Percentiles rank a stretch among this genome's conserved stretches.
phyloP scores from a whole-genome alignment of 148 eudicot species.

The Fagopyrum homotropicum region DNA sequence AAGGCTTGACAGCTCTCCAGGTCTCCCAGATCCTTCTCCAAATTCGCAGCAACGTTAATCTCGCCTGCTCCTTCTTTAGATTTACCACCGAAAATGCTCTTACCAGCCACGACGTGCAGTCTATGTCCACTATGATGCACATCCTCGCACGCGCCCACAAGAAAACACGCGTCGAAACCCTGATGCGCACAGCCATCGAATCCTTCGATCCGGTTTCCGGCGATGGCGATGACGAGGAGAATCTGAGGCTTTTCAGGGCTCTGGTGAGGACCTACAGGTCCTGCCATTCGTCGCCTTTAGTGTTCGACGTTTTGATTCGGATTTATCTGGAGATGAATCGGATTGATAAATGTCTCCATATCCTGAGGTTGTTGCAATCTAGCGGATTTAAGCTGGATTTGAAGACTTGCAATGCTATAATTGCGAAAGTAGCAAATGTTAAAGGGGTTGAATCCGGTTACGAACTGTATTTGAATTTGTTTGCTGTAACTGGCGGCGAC shows the following conservation, averaged over 20 bases:
- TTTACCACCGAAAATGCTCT: constrained; percentile 40
- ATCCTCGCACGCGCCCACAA: constrained; percentile 54
- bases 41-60: constrained; percentile 51
- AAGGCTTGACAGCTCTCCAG: constrained; percentile 44
- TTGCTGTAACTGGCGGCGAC: constrained; percentile 13
- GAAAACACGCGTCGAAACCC: constrained; percentile 30
- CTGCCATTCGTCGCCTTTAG: constrained; percentile 74
- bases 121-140: constrained; percentile 66
- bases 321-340: constrained; percentile 40
- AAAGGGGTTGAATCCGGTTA: constrained; percentile 49
- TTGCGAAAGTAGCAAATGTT: constrained; percentile 25
- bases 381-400: constrained; percentile 23
- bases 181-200: constrained; percentile 42
- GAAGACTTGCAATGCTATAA: constrained; percentile 39
- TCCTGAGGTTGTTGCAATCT: constrained; percentile 30
- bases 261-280: constrained; percentile 38
- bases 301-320: constrained; percentile 59
- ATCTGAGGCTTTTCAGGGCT: constrained; percentile 28
- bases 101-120: constrained; percentile 36
- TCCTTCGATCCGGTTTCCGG: neutral
- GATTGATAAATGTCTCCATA: constrained; percentile 37
- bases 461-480: constrained; percentile 44
- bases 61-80: constrained; percentile 56
- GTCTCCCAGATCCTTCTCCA: constrained; percentile 47
- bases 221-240: constrained; percentile 11